Conservation (phyloP, 768 basidiomycete species). For the Crucibulum laeve region DNA sequence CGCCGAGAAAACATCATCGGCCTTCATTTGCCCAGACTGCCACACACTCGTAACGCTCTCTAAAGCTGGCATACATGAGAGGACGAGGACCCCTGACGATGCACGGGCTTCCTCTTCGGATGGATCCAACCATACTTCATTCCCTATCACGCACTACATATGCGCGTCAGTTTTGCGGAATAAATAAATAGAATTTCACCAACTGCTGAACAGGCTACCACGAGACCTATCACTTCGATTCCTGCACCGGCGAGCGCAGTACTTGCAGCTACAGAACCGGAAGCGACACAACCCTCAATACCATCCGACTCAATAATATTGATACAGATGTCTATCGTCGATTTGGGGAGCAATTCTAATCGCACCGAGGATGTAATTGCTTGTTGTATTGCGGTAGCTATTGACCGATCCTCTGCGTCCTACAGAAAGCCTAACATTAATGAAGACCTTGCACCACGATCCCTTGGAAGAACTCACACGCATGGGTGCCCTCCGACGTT, state of each 20-base stretch:
- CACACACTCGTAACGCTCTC: slow-evolving; percentile 80
- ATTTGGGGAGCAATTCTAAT: slow-evolving; percentile 90
- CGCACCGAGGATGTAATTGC: slow-evolving; percentile 80
- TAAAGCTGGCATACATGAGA: slow-evolving; percentile 88
- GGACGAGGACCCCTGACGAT: slow-evolving; percentile 64
- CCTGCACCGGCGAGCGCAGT: slow-evolving; percentile 92
- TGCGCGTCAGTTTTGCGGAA: not conserved
- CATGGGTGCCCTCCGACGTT: slow-evolving; percentile 73
- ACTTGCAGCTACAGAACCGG: slow-evolving; percentile 83
- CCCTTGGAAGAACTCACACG: slow-evolving; percentile 50
- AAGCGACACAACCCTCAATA: slow-evolving; percentile 81
- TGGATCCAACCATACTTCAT: slow-evolving; percentile 78
- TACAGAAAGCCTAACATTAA: slow-evolving; percentile 28
- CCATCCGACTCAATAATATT: slow-evolving; percentile 91
- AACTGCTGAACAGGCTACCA: slow-evolving; percentile 79
- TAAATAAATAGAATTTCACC: slow-evolving; percentile 14
- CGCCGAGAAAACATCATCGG: slow-evolving; percentile 53
- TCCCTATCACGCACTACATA: slow-evolving; percentile 50
- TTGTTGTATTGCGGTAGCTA: slow-evolving; percentile 82
- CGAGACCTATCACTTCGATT: slow-evolving; percentile 86
- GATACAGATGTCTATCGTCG: slow-evolving; percentile 87
- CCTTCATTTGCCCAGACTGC: slow-evolving; percentile 69
- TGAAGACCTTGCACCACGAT: slow-evolving; percentile 6
- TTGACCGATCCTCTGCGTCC: slow-evolving; percentile 92
- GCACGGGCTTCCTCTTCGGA: slow-evolving; percentile 57